Evolutionary conservation across 169 alveolate species (phyloP), one percentile per base, ranked within the genome.

Genomic region (Eimeria mitis): DNA sequence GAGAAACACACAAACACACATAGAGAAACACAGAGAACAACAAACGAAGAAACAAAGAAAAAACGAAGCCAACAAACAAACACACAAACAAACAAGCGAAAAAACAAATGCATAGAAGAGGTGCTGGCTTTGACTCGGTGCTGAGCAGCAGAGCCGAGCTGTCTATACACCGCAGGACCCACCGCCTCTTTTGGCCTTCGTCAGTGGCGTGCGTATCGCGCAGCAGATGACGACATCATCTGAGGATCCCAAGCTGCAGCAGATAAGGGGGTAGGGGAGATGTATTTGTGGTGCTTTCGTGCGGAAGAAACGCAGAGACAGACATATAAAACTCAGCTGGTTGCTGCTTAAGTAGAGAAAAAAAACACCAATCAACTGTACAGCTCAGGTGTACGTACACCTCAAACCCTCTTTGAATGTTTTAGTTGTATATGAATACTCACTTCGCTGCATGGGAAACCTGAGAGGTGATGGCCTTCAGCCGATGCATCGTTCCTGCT

Each of bases 191-290:
- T 97, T 97, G 31, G 99, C 98, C 97, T 98, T 98, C 81, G 99
- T 96, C 75, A 99, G 89, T 31, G 99, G 98, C 47, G 99, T 99
- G 95, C 99, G 98, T 76, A 98, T 97, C 47, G 99, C 98, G 78
- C 98, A 97, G 97, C 98, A 98, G 59, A 99, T 98, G 65, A 98
- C 99, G 52, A 98, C 99, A 91, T 98, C 99, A 59, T 98, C 98
- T 23, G 95, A 95, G 25, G 85, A 16, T 63, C 81, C 85, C 8
- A 65, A 44, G 59, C 28, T 49, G 73, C 34, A 89, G 83, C 52
- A 31, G 8, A 31, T 5, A 68, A 68, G 14, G 31, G 14, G 76
- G 11, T 6, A 23, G 76, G 44, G 40, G 76, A 23, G 76, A 68
- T 19, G n/a, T n/a, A n/a, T n/a, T n/a, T n/a, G n/a, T n/a, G n/a